Conservation (phyloP, 2,329 filamentous ascomycete genomes). For the Colletotrichum tabaci region DNA sequence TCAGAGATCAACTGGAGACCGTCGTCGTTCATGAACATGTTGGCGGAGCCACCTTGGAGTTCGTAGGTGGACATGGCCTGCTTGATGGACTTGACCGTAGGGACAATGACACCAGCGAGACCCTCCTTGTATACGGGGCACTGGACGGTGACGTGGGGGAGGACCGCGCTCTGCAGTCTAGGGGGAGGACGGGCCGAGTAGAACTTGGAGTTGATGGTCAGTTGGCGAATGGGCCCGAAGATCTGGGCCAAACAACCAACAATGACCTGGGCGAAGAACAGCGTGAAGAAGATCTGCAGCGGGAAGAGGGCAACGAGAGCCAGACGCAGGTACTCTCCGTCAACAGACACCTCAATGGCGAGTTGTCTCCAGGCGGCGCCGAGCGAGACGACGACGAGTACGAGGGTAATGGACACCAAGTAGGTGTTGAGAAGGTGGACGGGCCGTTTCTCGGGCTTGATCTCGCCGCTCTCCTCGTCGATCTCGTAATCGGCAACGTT, state of each 20-base stretch:
- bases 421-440: slow-evolving; percentile 80
- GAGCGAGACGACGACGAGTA: slow-evolving; percentile 75
- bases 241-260: slow-evolving; percentile 82
- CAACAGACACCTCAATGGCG: slow-evolving; percentile 77
- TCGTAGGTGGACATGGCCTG: slow-evolving; percentile 84
- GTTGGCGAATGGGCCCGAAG: slow-evolving; percentile 81
- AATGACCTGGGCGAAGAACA: slow-evolving; percentile 86
- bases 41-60: slow-evolving; percentile 82
- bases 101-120: slow-evolving; percentile 79
- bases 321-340: slow-evolving; percentile 73
- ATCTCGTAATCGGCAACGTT: slow-evolving; percentile 68
- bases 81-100: slow-evolving; percentile 84
- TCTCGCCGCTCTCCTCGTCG: slow-evolving; percentile 80
- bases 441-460: slow-evolving; percentile 75
- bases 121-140: slow-evolving; percentile 93
- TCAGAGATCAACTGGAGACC: slow-evolving; percentile 78
- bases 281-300: slow-evolving; percentile 83
- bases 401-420: slow-evolving; percentile 76
- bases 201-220: slow-evolving; percentile 84
- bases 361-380: slow-evolving; percentile 80
- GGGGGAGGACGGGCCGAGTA: slow-evolving; percentile 82
- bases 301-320: slow-evolving; percentile 77
- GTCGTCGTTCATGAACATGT: slow-evolving; percentile 84
- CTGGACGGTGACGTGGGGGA: slow-evolving; percentile 86
- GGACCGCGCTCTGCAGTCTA: slow-evolving; percentile 67